Conservation (phyloP, 2,329 filamentous ascomycete genomes). For the Chrysosporium queenslandicum region DNA sequence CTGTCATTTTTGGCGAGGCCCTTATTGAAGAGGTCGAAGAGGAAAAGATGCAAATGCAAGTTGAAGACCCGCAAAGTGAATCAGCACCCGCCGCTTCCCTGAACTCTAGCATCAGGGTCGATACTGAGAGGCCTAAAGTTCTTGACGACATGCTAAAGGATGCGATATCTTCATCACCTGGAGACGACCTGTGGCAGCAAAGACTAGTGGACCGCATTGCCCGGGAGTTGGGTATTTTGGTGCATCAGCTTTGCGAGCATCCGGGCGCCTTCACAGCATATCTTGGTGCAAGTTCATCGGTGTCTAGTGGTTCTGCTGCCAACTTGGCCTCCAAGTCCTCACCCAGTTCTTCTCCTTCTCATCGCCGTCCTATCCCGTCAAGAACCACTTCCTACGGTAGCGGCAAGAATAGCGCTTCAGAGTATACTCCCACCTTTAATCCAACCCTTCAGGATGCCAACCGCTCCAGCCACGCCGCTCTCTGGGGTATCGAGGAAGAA, state of each 20-base stretch:
- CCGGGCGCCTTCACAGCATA: conserved; percentile 85
- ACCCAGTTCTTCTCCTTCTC: background rate
- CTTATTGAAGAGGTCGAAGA: conserved; percentile 43
- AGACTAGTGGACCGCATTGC: conserved; percentile 75
- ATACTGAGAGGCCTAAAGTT: conserved; percentile 17
- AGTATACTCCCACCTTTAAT: conserved; percentile 38
- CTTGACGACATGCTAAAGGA: conserved; percentile 29
- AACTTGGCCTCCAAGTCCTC: conserved; percentile 46
- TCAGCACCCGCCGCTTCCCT: background rate
- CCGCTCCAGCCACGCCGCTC: conserved; percentile 43
- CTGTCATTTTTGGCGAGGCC: conserved; percentile 75
- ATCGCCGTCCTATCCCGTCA: conserved; percentile 14
- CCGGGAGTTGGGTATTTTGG: conserved; percentile 71
- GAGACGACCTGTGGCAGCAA: conserved; percentile 36
- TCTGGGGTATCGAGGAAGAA: conserved; percentile 59
- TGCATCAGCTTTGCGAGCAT: conserved; percentile 74
- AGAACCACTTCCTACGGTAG: conserved; percentile 19
- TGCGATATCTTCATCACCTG: conserved; percentile 21
- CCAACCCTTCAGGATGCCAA: conserved; percentile 39
- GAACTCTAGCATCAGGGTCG: conserved; percentile 2
- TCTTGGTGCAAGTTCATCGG: conserved; percentile 49
- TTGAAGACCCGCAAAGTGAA: background rate
- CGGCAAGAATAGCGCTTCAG: conserved; percentile 23
- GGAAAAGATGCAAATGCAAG: conserved; percentile 15
- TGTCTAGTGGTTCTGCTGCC: conserved; percentile 65